Evolutionary conservation across 306 rosid species (phyloP).

Genomic region (Begonia fuchsioides): DNA sequence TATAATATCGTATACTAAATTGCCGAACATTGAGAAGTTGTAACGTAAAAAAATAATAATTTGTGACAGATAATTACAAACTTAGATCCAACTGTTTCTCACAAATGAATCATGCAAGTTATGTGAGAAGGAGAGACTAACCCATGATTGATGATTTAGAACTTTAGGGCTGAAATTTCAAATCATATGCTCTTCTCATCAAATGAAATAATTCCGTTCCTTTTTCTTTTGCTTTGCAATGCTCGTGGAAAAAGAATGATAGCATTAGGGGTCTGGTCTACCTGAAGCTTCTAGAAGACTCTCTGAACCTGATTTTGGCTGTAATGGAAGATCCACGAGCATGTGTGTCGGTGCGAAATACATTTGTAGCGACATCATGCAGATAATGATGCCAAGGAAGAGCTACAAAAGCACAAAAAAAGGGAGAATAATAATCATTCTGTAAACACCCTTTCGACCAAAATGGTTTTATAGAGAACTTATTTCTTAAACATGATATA

Average conservation of each 20-base stretch:
- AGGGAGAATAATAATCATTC: slow-evolving; percentile 2
- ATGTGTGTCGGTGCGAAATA: slow-evolving; percentile 72
- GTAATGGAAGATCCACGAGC: slow-evolving; percentile 52
- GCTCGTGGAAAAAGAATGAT: not conserved
- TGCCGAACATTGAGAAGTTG: too few species aligned
- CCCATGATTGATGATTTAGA: not conserved
- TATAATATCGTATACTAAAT: too few species aligned
- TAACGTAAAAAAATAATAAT: too few species aligned
- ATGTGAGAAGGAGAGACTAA: not conserved
- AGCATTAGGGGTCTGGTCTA: slow-evolving; percentile 40
- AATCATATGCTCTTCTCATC: too few species aligned
- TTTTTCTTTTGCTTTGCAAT: not conserved
- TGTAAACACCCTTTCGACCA: not conserved
- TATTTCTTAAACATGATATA: too few species aligned
- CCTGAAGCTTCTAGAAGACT: slow-evolving; percentile 47
- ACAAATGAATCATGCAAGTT: too few species aligned
- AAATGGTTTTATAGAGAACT: not conserved
- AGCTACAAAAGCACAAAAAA: slow-evolving; percentile 40
- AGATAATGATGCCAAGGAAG: slow-evolving; percentile 68
- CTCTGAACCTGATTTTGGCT: slow-evolving; percentile 48
- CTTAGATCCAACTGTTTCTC: too few species aligned
- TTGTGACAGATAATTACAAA: too few species aligned
- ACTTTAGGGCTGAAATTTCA: not conserved
- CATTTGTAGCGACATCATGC: slow-evolving; percentile 95
- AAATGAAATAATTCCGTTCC: too few species aligned